Percentiles rank a stretch among this genome's conserved stretches.
Evolutionary conservation across 1,284 basidiomycete species (phyloP).

Genomic region (Melampsora abietis-canadensis): DNA sequence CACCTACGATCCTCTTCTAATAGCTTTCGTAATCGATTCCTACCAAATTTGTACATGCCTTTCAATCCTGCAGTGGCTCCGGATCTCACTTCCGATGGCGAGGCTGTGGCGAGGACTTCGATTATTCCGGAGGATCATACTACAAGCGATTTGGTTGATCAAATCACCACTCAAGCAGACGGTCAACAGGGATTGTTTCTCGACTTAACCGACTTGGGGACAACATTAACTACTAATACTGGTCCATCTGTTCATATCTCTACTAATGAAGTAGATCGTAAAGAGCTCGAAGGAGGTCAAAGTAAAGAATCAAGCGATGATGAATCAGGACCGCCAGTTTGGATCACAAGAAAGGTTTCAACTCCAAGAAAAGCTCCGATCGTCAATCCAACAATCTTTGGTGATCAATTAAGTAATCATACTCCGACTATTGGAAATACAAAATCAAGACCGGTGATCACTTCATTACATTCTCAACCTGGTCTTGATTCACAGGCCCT

Average conservation of each 20-base stretch:
- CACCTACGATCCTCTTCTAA: not conserved
- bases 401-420: not conserved
- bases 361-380: constrained; percentile 5
- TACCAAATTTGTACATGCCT: not conserved
- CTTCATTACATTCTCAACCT: not conserved
- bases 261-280: not conserved
- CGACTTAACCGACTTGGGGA: not conserved
- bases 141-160: not conserved
- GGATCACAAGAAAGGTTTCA: not conserved
- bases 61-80: not conserved
- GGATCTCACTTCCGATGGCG: not conserved
- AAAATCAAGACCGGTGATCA: not conserved
- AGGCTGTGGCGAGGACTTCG: not conserved
- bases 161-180: not conserved
- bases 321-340: not conserved
- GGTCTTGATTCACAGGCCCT: not conserved
- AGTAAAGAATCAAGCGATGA: constrained; percentile 4
- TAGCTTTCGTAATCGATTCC: not conserved
- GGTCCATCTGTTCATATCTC: constrained; percentile 10
- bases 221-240: not conserved
- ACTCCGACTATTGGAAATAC: not conserved
- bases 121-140: not conserved
- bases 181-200: not conserved
- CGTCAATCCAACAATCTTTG: not conserved
- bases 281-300: not conserved